Evolutionary conservation across 768 basidiomycete species (phyloP).

Genomic region (Termitomyces sp.): DNA sequence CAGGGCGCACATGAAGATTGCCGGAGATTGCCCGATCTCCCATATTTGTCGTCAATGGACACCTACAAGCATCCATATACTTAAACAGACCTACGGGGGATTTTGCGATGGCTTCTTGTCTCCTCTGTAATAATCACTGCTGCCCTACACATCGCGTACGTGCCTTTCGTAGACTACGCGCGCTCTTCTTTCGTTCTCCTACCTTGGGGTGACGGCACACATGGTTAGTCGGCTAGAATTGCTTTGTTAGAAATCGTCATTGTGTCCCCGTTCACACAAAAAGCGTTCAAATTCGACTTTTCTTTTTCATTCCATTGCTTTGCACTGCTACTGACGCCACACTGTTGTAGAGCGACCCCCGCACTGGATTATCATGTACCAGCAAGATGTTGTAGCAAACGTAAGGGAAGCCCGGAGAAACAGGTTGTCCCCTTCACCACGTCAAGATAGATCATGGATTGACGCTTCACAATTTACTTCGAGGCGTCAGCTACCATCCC

Average conservation of each 20-base stretch:
- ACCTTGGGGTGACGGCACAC: neutral
- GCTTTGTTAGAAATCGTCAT: neutral
- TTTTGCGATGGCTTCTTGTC: neutral
- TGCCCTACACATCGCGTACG: neutral
- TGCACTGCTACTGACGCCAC: neutral
- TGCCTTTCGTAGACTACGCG: neutral
- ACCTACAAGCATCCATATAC: slow-evolving; percentile 11
- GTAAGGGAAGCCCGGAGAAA: neutral
- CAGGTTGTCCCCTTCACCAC: neutral
- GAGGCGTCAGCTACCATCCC: neutral
- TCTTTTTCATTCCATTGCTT: neutral
- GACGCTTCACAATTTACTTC: neutral
- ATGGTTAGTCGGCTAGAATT: neutral
- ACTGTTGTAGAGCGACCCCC: neutral
- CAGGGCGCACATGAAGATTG: neutral
- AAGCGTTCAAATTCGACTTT: neutral
- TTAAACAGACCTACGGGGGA: neutral
- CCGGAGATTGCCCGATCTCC: slow-evolving; percentile 9
- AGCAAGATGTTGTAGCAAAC: neutral
- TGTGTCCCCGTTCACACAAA: neutral
- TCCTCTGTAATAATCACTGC: neutral
- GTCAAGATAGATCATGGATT: neutral
- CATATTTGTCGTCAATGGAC: neutral
- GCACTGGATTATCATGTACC: neutral
- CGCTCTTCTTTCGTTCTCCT: neutral